Evolutionary conservation across 129 eudicot genomes (phyloP).

Genomic region (Rutidosis leptorrhynchoides): DNA sequence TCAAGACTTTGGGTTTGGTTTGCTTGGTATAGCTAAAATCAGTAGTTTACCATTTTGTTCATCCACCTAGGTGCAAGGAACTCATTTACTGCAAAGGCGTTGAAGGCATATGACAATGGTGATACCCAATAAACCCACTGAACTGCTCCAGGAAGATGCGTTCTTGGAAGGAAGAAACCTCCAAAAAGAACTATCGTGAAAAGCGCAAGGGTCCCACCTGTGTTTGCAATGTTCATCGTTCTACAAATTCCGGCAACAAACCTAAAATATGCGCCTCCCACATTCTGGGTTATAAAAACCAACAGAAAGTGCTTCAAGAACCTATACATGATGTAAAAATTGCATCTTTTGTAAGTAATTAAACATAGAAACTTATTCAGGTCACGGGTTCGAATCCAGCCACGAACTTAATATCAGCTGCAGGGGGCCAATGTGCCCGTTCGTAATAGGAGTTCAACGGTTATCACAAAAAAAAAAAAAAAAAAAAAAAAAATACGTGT

Average conservation of each 20-base stretch:
- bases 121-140: constrained; percentile 56
- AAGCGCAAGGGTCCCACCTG: constrained; percentile 65
- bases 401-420: no score
- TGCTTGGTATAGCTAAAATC: background rate
- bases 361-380: no score
- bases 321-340: constrained; percentile 36
- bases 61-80: constrained; percentile 54
- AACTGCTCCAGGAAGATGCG: constrained; percentile 35
- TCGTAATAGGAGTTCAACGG: no score
- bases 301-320: constrained; percentile 74
- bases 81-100: constrained; percentile 47
- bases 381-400: no score
- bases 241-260: constrained; percentile 66
- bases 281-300: constrained; percentile 64
- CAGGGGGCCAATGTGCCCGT: no score
- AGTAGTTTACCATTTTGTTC: constrained; percentile 39
- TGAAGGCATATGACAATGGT: constrained; percentile 52
- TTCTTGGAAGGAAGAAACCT: constrained; percentile 66
- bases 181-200: constrained; percentile 62
- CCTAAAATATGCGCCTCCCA: constrained; percentile 70
- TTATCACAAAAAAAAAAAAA: no score
- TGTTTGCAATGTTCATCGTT: constrained; percentile 65
- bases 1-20: no score
- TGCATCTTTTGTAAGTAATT: background rate
- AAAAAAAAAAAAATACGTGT: no score